Conservation (phyloP, 371 early-diverging fungal species). For the Cokeromyces recurvatus region DNA sequence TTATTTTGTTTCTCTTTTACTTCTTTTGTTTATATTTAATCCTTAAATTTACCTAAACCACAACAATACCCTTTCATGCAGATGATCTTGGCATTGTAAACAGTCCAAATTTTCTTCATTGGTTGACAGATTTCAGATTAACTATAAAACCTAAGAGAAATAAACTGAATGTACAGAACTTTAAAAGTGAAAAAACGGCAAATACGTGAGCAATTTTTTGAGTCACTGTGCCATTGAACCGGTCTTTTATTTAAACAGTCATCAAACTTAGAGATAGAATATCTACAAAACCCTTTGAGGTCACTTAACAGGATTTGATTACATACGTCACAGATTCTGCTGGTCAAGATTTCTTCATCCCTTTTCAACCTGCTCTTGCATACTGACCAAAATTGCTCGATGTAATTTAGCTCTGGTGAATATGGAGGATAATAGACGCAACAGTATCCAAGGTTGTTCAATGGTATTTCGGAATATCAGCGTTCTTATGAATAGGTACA, state of each 20-base stretch:
- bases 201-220: not conserved
- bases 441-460: not conserved
- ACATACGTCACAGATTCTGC: conserved; percentile 4
- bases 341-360: conserved; percentile 7
- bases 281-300: conserved; percentile 7
- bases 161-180: no score
- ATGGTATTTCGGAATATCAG: not conserved
- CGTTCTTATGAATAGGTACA: not conserved
- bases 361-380: no score
- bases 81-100: no score
- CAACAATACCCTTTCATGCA: no score
- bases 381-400: conserved; percentile 13
- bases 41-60: no score
- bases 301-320: conserved; percentile 10
- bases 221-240: conserved; percentile 1
- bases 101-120: no score
- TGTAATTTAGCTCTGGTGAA: conserved; percentile 11
- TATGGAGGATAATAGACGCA: conserved; percentile 5
- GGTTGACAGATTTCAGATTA: no score
- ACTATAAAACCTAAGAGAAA: no score
- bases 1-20: no score
- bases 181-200: not conserved
- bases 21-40: no score
- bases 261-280: conserved; percentile 9
- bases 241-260: conserved; percentile 6